Base-by-base conservation (phyloP, 2,329 filamentous ascomycete genomes). In the Orbilia javanica region DNA sequence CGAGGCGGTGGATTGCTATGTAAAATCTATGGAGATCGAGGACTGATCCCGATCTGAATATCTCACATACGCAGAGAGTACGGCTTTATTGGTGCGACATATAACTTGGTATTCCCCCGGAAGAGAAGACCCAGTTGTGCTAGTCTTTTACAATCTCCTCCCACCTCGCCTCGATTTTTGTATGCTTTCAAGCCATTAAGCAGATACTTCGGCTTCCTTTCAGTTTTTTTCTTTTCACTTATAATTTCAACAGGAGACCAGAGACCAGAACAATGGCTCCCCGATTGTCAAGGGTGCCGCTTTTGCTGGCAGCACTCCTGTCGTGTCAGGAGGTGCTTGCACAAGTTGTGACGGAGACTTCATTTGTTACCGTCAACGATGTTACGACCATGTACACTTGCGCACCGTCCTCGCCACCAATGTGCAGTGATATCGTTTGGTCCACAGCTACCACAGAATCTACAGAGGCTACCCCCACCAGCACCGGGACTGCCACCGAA, bases 371-470 rank as follows among this genome's bases (percentile, higher is more conserved):
- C 1, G 11, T 65, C n/a, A 65, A 64, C 7, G 57, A 63, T 46
- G 50, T 55, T 29, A 72, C 57, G 6, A 72, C 68, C 3, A 11
- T 64, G 1, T 72, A 55, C 44, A 53, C 57, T 18, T 72, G 68
- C 27, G 57, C 31, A 1, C 15, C 44, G 6, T 42, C 57, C n/a
- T 5, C 25, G 8, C 46, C 53, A 8, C 68, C 68, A 18, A 31
- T 64, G 20, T 72, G 68, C 34, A 22, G 10, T 34, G 31, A 50
- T n/a, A 34, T 72, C 3, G 39, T 42, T 1, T 72, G 68, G 68
- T 27, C 46, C 5, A 8, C 46, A n/a, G 20, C 42, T 3, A 53
- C 29, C 22, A 27, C 67, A 7, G 44, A n/a, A 7, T 2, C 46
- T 31, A 65, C 42, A 2, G 11, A 60, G 8, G n/a, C 18, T 15